Base-by-base conservation (phyloP, 345 rosid genomes). In the Boechera stricta region DNA sequence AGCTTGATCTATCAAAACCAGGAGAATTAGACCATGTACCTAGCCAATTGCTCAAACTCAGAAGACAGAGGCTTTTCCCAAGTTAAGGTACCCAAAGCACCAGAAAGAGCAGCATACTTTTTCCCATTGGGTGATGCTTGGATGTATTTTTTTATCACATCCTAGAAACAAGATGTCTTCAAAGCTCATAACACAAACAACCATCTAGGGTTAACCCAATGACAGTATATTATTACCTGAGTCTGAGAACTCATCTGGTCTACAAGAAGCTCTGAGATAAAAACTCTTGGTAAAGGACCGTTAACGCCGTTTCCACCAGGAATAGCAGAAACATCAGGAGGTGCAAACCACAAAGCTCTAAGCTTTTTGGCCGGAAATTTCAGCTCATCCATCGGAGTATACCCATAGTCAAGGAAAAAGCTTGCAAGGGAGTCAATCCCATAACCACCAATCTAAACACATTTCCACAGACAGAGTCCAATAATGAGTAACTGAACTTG, bases 291-390 rank as follows among this genome's bases (percentile, higher is more conserved):
- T 56, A 92, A 82, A 73, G 98, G 98, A 2, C 97, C 97, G 53
- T 81, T 56, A 45, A 85, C 83, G 29, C 97, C 89, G 49, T 81
- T 80, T 47, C 92, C 91, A 57, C 69, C 80, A 59, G 77, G 79
- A 33, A 74, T 28, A 44, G 10, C 53, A 45, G 84, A 74, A 81
- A 48, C 58, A 71, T 57, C 28, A 42, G 97, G 98, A 69, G 97
- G 98, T 5, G 98, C 84, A 86, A 92, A 90, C 98, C 98, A 94
- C 57, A 94, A 68, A 18, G 98, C 98, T 80, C 86, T 88, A 68
- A 94, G 80, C 71, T 94, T 92, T 79, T 94, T 94, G 1, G 93
- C 98, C 2, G 93, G 98, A 81, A 94, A 94, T n/a, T 82, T 86
- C 16, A 94, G 79, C 86, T 91, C 94, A 66, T 90, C 97, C 78